A percentile compares a stretch with the other conserved stretches of the same genome.
phyloP scores from a whole-genome alignment of 106 monocot species.

The Allium sativum region DNA sequence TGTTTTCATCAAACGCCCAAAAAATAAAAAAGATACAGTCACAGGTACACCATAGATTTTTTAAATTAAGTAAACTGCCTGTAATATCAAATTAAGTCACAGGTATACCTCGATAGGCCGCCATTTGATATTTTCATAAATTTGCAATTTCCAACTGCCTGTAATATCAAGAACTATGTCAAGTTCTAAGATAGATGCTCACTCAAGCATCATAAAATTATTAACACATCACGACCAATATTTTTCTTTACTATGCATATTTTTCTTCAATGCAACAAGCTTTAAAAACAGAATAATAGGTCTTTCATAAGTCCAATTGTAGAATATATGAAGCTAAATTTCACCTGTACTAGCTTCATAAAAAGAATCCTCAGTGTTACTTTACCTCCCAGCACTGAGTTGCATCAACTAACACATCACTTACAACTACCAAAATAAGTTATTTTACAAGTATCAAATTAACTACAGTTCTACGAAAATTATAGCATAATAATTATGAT shows the following conservation, averaged over 20 bases:
- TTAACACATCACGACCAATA: neutral
- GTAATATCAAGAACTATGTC: neutral
- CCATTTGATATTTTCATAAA: conserved; percentile 45
- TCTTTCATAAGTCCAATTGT: neutral
- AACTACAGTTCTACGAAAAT: too few relatives aligned
- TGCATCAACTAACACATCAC: conserved; percentile 80
- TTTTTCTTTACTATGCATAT: neutral
- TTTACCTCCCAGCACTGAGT: conserved; percentile 79
- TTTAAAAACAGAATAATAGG: neutral
- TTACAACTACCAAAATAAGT: conserved; percentile 42
- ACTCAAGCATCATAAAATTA: neutral
- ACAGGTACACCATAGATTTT: too few relatives aligned
- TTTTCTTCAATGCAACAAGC: neutral
- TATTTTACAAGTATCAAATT: neutral
- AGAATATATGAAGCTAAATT: neutral
- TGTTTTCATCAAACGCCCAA: too few relatives aligned
- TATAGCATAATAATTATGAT: too few relatives aligned
- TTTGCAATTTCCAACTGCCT: conserved; percentile 54
- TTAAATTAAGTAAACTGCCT: too few relatives aligned
- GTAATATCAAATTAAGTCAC: too few relatives aligned
- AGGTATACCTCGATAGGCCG: conserved; percentile 84
- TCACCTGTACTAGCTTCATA: conserved; percentile 73
- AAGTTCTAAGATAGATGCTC: too few relatives aligned
- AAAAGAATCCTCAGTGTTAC: conserved; percentile 69
- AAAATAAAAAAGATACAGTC: too few relatives aligned